Percentiles rank a stretch among this genome's conserved stretches.
These are phyloP conservation scores for Lactarius deliciosus DNA, from an alignment of 768 basidiomycete genomes.

Conservation along the genomic window DNA sequence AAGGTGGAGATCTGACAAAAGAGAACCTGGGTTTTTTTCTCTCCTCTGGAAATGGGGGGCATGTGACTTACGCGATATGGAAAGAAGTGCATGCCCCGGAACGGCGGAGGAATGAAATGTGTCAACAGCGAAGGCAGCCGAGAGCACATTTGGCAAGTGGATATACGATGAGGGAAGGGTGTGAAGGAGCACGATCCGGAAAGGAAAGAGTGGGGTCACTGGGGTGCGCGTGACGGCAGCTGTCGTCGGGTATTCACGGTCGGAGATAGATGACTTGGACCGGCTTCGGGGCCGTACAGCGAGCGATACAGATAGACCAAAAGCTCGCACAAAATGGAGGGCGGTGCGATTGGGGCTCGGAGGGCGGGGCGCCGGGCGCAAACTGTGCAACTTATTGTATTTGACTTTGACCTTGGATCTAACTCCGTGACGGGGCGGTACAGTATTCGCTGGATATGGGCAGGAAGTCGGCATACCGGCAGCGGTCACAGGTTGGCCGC, in stretches of 20 bases:
- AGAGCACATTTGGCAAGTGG: slow-evolving; percentile 16
- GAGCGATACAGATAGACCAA: not conserved
- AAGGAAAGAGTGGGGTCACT: slow-evolving; percentile 12
- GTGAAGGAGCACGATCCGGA: slow-evolving; percentile 1
- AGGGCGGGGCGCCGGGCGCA: slow-evolving; percentile 2
- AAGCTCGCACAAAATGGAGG: not conserved
- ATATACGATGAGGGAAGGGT: slow-evolving; percentile 9
- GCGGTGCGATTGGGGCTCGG: not conserved
- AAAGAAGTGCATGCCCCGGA: not conserved
- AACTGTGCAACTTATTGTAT: not conserved
- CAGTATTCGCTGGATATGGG: slow-evolving; percentile 26
- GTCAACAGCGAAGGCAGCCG: slow-evolving; percentile 8
- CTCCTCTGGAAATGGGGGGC: not conserved
- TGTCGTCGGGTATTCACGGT: slow-evolving; percentile 25
- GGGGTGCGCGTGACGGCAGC: slow-evolving; percentile 24
- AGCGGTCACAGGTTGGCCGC: slow-evolving; percentile 13
- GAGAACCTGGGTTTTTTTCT: slow-evolving; percentile 1
- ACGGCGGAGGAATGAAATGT: slow-evolving; percentile 8
- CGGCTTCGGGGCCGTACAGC: slow-evolving; percentile 8
- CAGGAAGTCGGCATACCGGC: slow-evolving; percentile 26
- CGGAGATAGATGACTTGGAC: slow-evolving; percentile 14
- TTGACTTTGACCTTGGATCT: not conserved
- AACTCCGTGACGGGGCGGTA: slow-evolving; percentile 22
- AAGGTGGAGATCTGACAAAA: slow-evolving; percentile 1
- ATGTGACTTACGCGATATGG: slow-evolving; percentile 11